Conservation (phyloP, 2,329 filamentous ascomycete genomes). For the Hymenoscyphus repandus region DNA sequence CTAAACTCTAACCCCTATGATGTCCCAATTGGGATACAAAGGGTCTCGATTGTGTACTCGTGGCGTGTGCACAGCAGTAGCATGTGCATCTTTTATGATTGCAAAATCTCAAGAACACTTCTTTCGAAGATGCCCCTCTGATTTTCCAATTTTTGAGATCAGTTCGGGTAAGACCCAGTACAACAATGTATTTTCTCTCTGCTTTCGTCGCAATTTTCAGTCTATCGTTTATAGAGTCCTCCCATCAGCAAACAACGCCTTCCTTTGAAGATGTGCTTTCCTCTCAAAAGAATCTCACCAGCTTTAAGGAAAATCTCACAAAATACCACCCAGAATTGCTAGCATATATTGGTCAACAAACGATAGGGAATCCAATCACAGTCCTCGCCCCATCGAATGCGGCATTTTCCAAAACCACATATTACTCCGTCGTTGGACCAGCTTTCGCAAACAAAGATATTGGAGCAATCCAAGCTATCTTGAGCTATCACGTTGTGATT, state of each 20-base stretch:
- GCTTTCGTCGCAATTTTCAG: background rate
- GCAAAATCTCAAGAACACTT: too few species aligned
- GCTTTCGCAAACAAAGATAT: conserved; percentile 26
- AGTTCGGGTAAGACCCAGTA: too few species aligned
- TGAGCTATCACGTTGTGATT: conserved; percentile 26
- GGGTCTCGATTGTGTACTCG: too few species aligned
- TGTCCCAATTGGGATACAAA: too few species aligned
- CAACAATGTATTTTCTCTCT: too few species aligned
- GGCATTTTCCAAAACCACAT: conserved; percentile 29
- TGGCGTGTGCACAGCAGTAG: too few species aligned
- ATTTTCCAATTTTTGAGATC: too few species aligned
- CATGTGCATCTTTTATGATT: too few species aligned
- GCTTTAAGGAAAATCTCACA: conserved; percentile 6
- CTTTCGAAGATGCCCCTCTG: too few species aligned
- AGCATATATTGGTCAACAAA: conserved; percentile 3
- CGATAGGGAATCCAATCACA: conserved; percentile 36
- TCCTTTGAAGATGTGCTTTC: conserved; percentile 6
- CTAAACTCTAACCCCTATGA: too few species aligned
- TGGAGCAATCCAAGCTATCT: conserved; percentile 27
- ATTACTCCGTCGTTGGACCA: conserved; percentile 16
- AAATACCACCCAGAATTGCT: conserved; percentile 10
- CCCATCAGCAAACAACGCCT: background rate
- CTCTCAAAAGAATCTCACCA: conserved; percentile 5
- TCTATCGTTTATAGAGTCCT: too few species aligned
- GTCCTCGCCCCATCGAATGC: conserved; percentile 31